Percentiles rank a stretch among this genome's conserved stretches.
These are phyloP conservation scores for Saccharomyces cerevisiae DNA, from an alignment of 805 yeast species.

Conservation along the genomic window DNA sequence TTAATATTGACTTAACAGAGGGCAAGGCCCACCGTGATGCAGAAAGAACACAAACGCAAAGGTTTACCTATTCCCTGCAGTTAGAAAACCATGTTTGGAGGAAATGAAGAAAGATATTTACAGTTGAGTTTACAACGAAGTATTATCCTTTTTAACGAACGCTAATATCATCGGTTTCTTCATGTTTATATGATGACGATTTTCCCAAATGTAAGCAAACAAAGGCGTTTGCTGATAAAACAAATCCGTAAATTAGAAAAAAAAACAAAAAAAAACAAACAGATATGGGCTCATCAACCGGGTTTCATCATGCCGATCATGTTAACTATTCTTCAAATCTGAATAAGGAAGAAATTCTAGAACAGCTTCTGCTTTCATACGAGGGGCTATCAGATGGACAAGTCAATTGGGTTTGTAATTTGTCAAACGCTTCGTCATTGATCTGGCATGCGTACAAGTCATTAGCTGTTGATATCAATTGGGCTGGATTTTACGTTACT, in stretches of 20 bases:
- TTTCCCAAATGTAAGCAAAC: not conserved
- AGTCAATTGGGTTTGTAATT: slow-evolving; percentile 79
- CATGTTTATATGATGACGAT: not conserved
- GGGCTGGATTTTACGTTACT: slow-evolving; percentile 86
- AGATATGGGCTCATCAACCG: slow-evolving; percentile 16
- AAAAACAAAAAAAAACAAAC: not conserved
- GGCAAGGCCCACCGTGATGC: too few relatives aligned
- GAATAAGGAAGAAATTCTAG: slow-evolving; percentile 47
- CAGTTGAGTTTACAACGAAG: too few relatives aligned
- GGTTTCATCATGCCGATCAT: slow-evolving; percentile 65
- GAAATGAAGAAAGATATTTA: too few relatives aligned
- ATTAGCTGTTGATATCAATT: slow-evolving; percentile 53
- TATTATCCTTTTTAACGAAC: not conserved
- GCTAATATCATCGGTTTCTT: not conserved
- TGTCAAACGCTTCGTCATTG: slow-evolving; percentile 78
- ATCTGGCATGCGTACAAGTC: slow-evolving; percentile 82
- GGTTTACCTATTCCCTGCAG: too few relatives aligned
- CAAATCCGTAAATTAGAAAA: not conserved
- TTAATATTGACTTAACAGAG: too few relatives aligned
- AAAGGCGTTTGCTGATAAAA: not conserved
- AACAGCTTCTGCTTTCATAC: slow-evolving; percentile 51
- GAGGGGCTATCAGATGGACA: slow-evolving; percentile 56
- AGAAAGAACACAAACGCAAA: too few relatives aligned
- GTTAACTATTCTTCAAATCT: slow-evolving; percentile 39
- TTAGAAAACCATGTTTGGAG: too few relatives aligned